Base-by-base conservation (phyloP, 768 basidiomycete species). In the Phaeotremella skinneri region DNA sequence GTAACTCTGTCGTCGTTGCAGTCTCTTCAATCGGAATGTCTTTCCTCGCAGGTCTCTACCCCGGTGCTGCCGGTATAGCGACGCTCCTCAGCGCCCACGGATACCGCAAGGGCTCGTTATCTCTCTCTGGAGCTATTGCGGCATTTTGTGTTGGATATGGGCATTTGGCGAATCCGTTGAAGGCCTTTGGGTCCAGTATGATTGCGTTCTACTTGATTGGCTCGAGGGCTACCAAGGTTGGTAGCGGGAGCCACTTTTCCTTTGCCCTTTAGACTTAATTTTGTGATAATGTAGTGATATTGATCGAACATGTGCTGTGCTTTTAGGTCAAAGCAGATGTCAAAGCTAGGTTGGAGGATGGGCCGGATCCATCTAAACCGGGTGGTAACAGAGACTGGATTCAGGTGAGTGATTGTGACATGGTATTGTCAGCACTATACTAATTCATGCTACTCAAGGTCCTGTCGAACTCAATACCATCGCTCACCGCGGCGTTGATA, bases 151-250 rank as follows among this genome's bases (percentile, higher is more conserved):
- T 90, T 6, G 92, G 91, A 2, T 86, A 87, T 72, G 66, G 82
- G 4, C 84, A 85, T 73, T 81, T 97, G 76, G 81, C 69, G 9
- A 73, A 71, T 52, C 71, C 73, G 2, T 43, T 71, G 43, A 71
- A 68, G 27, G 52, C 69, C 1, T 76, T 76, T 64, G 75, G 75
- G 6, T 56, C 66, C 13, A 62, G 68, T 1, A 58, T 76, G 68
- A 74, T 76, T 25, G 67, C 64, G 2, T 74, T 76, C 62, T 76
- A 96, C 75, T 78, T 92, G 29, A 68, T 84, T 0, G 92, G 86
- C 3, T 88, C 88, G 61, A 82, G 83, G 48, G 91, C 91, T 0
- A 96, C 93, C 2, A 92, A 91, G 77, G 88, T 87, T 61, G 87
- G 90, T 30, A 0, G 3, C n/a, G n/a, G n/a, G n/a, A n/a, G n/a